phyloP scores from a whole-genome alignment of 805 yeast species.

The Middelhovenomyces tepae region DNA sequence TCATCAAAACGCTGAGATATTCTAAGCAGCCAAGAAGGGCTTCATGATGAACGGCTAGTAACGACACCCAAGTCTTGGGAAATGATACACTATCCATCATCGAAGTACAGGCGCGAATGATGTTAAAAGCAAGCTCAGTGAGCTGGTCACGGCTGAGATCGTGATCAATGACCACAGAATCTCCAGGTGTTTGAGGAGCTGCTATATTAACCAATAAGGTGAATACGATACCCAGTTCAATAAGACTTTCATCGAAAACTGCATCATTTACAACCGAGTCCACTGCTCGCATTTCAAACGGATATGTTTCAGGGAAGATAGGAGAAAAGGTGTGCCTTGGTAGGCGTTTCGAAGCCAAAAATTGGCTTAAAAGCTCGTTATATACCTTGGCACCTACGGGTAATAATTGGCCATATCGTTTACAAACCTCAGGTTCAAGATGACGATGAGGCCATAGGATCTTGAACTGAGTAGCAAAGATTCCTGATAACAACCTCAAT shows the following conservation, averaged over 20 bases:
- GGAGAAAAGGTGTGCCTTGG: constrained; percentile 46
- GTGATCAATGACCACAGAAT: constrained; percentile 13
- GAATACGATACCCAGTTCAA: constrained; percentile 56
- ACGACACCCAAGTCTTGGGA: constrained; percentile 60
- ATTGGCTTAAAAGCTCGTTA: constrained; percentile 18
- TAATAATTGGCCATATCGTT: constrained; percentile 23
- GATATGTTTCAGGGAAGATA: constrained; percentile 55
- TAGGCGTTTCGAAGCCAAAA: constrained; percentile 44
- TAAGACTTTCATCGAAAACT: constrained; percentile 56
- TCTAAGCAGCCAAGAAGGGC: constrained; percentile 24
- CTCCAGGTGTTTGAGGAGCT: constrained; percentile 14
- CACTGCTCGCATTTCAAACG: constrained; percentile 54
- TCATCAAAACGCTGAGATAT: constrained; percentile 41
- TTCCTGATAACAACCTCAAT: constrained; percentile 20
- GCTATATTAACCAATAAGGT: constrained; percentile 27
- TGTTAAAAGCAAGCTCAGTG: constrained; percentile 21
- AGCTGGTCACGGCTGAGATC: constrained; percentile 20
- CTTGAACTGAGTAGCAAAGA: constrained; percentile 22
- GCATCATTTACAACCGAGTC: constrained; percentile 70
- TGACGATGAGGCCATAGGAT: constrained; percentile 23
- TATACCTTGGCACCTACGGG: constrained; percentile 24
- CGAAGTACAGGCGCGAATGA: constrained; percentile 21
- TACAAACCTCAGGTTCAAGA: constrained; percentile 19
- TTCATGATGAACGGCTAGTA: constrained; percentile 28
- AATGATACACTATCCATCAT: constrained; percentile 23